Evolutionary conservation across 1,284 basidiomycete species (phyloP).

Genomic region (Chalciporus sp.): DNA sequence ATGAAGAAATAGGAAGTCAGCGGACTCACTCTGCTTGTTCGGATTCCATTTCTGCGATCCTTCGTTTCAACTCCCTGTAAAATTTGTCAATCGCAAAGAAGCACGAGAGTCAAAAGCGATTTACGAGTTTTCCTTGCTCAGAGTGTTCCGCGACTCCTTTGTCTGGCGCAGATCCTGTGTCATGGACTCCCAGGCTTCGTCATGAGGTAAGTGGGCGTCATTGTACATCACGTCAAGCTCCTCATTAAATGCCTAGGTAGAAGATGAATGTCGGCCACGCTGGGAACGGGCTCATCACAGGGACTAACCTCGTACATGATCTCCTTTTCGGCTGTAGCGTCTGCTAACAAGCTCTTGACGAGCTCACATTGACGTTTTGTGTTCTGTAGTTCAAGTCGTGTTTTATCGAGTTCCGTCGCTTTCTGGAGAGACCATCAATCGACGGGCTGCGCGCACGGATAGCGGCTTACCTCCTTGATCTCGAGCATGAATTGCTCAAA

Average conservation of each 20-base stretch:
- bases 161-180: constrained; percentile 69
- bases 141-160: constrained; percentile 73
- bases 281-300: background rate
- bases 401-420: constrained; percentile 57
- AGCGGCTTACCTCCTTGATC: constrained; percentile 55
- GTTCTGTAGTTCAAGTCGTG: constrained; percentile 67
- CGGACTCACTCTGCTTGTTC: constrained; percentile 77
- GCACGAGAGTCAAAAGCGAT: constrained; percentile 30
- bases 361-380: constrained; percentile 75
- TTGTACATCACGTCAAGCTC: constrained; percentile 89
- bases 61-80: constrained; percentile 67
- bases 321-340: constrained; percentile 84
- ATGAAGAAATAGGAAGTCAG: constrained; percentile 8
- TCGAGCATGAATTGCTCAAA: constrained; percentile 51
- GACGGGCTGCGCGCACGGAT: background rate
- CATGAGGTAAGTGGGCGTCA: constrained; percentile 74
- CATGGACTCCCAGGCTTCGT: constrained; percentile 79
- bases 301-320: constrained; percentile 83
- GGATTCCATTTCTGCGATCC: constrained; percentile 69
- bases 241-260: constrained; percentile 81
- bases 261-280: constrained; percentile 9
- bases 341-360: constrained; percentile 72
- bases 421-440: constrained; percentile 41
- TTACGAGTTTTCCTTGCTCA: constrained; percentile 78
- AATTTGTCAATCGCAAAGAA: constrained; percentile 7